Conservation (phyloP, 2,329 filamentous ascomycete species). For the Anthostomella pinea region DNA sequence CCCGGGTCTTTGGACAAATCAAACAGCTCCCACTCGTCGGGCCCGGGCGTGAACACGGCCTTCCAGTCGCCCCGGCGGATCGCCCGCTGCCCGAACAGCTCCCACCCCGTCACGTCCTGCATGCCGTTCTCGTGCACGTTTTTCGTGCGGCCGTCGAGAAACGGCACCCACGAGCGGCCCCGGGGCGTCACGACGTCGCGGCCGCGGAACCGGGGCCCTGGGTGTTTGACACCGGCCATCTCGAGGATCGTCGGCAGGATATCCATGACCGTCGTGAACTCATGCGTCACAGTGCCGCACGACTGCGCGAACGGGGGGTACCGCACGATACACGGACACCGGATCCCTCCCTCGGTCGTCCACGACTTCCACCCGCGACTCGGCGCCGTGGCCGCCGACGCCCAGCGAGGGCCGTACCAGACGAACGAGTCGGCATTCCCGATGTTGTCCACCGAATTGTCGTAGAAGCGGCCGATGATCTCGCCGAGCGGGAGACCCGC, state of each 20-base stretch:
- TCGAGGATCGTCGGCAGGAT: conserved; percentile 45
- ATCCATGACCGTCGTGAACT: conserved; percentile 50
- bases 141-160: not conserved
- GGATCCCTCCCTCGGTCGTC: conserved; percentile 4
- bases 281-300: conserved; percentile 37
- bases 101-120: conserved; percentile 33
- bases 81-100: conserved; percentile 33
- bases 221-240: conserved; percentile 26
- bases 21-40: conserved; percentile 28
- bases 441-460: conserved; percentile 3
- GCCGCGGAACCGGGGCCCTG: conserved; percentile 34
- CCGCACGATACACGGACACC: conserved; percentile 18
- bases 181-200: conserved; percentile 1
- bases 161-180: conserved; percentile 1
- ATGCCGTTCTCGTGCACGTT: conserved; percentile 20
- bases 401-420: conserved; percentile 4
- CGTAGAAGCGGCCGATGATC: conserved; percentile 2
- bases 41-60: conserved; percentile 26
- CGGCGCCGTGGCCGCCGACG: conserved; percentile 1
- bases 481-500: conserved; percentile 2
- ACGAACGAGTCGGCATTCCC: conserved; percentile 2
- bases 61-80: conserved; percentile 34
- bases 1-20: conserved; percentile 24
- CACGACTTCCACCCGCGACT: not conserved
- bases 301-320: not conserved